Percentiles rank a stretch among this genome's conserved stretches.
These are phyloP conservation scores for Candida multigemmis DNA, from an alignment of 805 yeast species.

Conservation along the genomic window DNA sequence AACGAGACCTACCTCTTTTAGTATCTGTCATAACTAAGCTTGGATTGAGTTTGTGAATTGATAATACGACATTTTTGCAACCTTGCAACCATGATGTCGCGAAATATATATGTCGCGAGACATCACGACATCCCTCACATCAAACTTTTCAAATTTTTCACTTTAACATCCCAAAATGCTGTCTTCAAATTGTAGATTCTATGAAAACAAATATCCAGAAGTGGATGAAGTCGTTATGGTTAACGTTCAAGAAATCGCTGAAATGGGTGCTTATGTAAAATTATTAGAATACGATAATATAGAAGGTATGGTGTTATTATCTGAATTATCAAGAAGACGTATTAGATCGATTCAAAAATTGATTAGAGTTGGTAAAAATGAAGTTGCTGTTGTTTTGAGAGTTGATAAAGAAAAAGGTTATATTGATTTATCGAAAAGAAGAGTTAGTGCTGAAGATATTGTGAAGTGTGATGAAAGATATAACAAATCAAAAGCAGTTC, in stretches of 20 bases:
- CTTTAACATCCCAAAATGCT: too few species aligned
- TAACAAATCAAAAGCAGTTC: conserved; percentile 94
- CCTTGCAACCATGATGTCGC: too few species aligned
- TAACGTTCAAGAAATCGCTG: conserved; percentile 96
- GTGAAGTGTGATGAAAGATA: conserved; percentile 95
- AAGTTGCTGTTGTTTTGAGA: conserved; percentile 94
- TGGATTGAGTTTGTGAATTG: too few species aligned
- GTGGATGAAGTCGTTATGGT: conserved; percentile 99
- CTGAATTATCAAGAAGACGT: conserved; percentile 97
- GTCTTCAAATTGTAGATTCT: conserved; percentile 87
- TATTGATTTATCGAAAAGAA: conserved; percentile 94
- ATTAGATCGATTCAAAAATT: conserved; percentile 95
- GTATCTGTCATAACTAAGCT: conserved; percentile 2
- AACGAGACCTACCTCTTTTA: too few species aligned
- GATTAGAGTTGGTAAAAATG: conserved; percentile 97
- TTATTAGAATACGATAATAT: conserved; percentile 94
- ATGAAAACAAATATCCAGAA: conserved; percentile 97
- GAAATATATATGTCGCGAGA: too few species aligned
- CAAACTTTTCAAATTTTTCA: too few species aligned
- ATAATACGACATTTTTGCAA: too few species aligned
- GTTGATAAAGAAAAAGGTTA: conserved; percentile 98
- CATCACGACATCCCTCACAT: too few species aligned
- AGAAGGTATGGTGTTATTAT: conserved; percentile 95
- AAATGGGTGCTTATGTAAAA: conserved; percentile 98
- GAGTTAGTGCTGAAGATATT: conserved; percentile 96